A percentile compares a stretch with the other conserved stretches of the same genome.
These are phyloP conservation scores for Leptosphaerulina australis DNA, from an alignment of 2,329 filamentous ascomycete genomes.

Conservation along the genomic window DNA sequence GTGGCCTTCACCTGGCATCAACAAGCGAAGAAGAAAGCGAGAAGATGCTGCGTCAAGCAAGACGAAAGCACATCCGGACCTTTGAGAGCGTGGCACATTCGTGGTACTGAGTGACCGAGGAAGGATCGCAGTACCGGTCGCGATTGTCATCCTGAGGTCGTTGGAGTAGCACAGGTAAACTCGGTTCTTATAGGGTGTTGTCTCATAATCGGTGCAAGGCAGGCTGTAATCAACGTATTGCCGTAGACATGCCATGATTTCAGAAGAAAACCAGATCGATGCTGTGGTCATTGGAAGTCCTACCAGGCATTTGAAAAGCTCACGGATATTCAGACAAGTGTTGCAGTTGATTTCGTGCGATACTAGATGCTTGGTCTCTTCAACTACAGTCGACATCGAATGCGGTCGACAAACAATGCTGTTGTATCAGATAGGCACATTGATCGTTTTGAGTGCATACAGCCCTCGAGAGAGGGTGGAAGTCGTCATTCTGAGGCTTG, in stretches of 20 bases:
- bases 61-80: slow-evolving; percentile 3
- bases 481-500: not conserved
- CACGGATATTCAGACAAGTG: too few species aligned
- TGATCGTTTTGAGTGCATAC: not conserved
- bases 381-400: too few species aligned
- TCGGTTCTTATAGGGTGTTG: too few species aligned
- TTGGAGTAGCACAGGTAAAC: not conserved
- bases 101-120: not conserved
- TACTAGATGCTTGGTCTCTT: too few species aligned
- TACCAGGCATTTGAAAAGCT: too few species aligned
- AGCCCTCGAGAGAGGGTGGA: not conserved
- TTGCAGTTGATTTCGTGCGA: too few species aligned
- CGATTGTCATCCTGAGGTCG: not conserved
- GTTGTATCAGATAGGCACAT: not conserved
- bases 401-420: not conserved
- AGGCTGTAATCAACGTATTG: too few species aligned
- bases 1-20: slow-evolving; percentile 10
- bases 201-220: too few species aligned
- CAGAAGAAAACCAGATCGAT: too few species aligned
- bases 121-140: slow-evolving; percentile 1
- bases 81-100: not conserved
- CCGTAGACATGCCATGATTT: too few species aligned
- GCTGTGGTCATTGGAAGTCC: too few species aligned
- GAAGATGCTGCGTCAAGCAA: slow-evolving; percentile 11
- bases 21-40: slow-evolving; percentile 14